These are phyloP conservation scores for Eucalyptus polybractea DNA, from an alignment of 345 rosid genomes.

Conservation along the genomic window DNA sequence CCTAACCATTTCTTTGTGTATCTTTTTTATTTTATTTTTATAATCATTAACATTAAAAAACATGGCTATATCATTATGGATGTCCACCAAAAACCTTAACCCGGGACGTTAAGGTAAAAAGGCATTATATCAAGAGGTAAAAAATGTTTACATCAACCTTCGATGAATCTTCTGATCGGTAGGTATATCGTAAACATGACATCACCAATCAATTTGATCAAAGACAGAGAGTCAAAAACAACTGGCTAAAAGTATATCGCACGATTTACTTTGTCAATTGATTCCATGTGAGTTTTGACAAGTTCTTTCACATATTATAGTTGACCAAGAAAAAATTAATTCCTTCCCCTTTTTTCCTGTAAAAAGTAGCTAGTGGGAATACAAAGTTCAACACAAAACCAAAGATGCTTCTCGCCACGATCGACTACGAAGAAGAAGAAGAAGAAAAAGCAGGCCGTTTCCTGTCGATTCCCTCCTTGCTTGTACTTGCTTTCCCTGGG, in stretches of 20 bases:
- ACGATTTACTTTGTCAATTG: neutral
- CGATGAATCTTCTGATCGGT: neutral
- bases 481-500: neutral
- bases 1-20: neutral
- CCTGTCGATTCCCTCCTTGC: neutral
- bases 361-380: neutral
- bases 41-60: neutral
- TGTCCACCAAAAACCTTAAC: neutral
- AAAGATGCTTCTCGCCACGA: neutral
- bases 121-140: neutral
- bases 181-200: accelerated
- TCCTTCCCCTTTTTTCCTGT: neutral
- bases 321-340: neutral
- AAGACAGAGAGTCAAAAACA: neutral
- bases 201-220: neutral
- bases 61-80: neutral
- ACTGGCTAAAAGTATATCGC: neutral
- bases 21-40: neutral
- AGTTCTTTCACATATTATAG: neutral
- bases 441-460: neutral
- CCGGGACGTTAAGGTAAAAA: neutral
- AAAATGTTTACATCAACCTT: neutral
- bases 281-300: neutral
- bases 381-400: neutral
- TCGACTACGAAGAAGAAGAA: neutral